phyloP scores from a whole-genome alignment of 1,284 basidiomycete species.

The Ceratobasidium sp. region DNA sequence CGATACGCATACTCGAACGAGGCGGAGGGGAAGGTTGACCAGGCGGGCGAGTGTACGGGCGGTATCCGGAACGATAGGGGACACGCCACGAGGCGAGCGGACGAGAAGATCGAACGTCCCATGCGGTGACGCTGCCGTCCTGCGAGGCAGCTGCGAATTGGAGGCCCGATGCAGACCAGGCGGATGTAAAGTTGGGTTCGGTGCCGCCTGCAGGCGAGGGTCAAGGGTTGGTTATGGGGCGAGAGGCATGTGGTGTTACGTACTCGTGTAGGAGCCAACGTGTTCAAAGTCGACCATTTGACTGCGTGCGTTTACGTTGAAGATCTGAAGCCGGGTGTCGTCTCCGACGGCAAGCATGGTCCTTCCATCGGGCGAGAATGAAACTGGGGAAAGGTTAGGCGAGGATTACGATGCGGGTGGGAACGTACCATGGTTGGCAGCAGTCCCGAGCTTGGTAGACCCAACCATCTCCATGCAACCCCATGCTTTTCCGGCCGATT shows the following conservation, averaged over 20 bases:
- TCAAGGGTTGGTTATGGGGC: slow-evolving; percentile 47
- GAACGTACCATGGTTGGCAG: slow-evolving; percentile 71
- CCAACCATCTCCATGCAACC: slow-evolving; percentile 59
- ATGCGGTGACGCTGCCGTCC: slow-evolving; percentile 77
- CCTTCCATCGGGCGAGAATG: slow-evolving; percentile 84
- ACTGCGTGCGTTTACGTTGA: slow-evolving; percentile 30
- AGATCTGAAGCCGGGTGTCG: slow-evolving; percentile 56
- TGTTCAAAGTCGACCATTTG: slow-evolving; percentile 47
- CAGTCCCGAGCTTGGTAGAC: slow-evolving; percentile 68
- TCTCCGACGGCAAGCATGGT: slow-evolving; percentile 88
- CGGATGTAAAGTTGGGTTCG: slow-evolving; percentile 78
- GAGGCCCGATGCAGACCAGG: slow-evolving; percentile 80
- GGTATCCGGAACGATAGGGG: slow-evolving; percentile 19
- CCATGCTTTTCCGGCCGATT: slow-evolving; percentile 49
- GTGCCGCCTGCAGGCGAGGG: slow-evolving; percentile 53
- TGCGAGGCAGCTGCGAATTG: slow-evolving; percentile 89
- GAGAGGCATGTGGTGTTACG: slow-evolving; percentile 57
- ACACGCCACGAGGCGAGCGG: slow-evolving; percentile 50
- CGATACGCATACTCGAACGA: background rate
- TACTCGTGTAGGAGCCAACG: slow-evolving; percentile 59
- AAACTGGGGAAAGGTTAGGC: slow-evolving; percentile 62
- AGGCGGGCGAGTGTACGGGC: background rate
- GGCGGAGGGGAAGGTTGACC: slow-evolving; percentile 3
- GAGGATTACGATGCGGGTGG: slow-evolving; percentile 53
- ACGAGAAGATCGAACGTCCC: slow-evolving; percentile 55